Base-by-base conservation (phyloP, 2,329 filamentous ascomycete genomes). In the Cladosporium sp. region DNA sequence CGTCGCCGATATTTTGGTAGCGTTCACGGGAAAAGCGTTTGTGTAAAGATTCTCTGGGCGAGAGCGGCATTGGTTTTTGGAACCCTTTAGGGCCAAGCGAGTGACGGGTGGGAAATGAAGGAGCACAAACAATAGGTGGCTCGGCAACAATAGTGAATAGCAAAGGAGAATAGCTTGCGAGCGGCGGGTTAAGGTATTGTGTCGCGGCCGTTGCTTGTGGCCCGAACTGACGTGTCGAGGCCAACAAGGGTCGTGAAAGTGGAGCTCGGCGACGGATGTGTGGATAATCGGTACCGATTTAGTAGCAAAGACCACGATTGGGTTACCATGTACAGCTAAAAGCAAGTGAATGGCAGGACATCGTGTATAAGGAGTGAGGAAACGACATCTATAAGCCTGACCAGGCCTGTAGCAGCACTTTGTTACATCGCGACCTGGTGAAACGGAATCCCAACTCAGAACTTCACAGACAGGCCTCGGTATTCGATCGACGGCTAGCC, bases 1-100 rank as follows among this genome's bases (percentile, higher is more conserved):
- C 62, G 46, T 71, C 65, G 33, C 65, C 35, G 5, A 72, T 67
- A 6, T 71, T 70, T 16, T 67, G 65, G 63, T 73, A 73, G 67
- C 75, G 74, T 46, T 76, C 71, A 57, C 73, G 70, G n/a, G 72
- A 74, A 67, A 75, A 73, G 61, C 69, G 71, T 57, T 72, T 71
- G 29, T 69, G 62, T 14, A 53, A 14, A 26, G 62, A 63, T 53
- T 53, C 49, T 56, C 61, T 55, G 26, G 61, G 61, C 61, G 61
- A 63, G 35, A 63, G 61, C 52, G 61, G 61, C 61, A 63, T 63
- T 63, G 46, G 35, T 33, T 35, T 18, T 28, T 21, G 33, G 33
- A 31, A 44, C 49, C 60, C 49, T 53, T 11, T 29, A 62, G 52
- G 60, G 60, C 60, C 60, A 8, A 62, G 49, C 60, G 49, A 62